Evolutionary conservation across 306 rosid species (phyloP), one percentile per base, ranked within the genome.

Genomic region (Datisca glomerata): DNA sequence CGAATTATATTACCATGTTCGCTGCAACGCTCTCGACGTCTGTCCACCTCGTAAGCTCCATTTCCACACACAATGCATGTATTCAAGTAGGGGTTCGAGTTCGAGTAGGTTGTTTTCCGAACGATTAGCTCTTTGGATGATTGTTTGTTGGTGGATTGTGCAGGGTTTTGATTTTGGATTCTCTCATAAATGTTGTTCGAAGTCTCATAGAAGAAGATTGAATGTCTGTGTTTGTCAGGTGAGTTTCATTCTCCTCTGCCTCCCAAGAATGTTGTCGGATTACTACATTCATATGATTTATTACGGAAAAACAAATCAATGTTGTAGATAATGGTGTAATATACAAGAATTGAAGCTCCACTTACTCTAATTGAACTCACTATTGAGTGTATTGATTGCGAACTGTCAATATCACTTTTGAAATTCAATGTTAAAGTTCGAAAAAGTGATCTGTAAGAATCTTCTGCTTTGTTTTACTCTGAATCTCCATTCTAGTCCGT

Each of bases 131-230:
- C 17, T 29, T 6, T 12, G 28, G 7, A 3, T 29, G 5, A 47
- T 3, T 1, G 27, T 19, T 31, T 1, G 7, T 3, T n/a, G 29
- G 18, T 33, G 15, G 12, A 17, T 23, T 22, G 20, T 14, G 43
- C 32, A 49, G 34, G 10, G 38, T 49, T 28, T 8, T 7, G 43
- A 15, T 35, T 49, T 22, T 49, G 14, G 44, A 15, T 13, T 13
- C n/a, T n/a, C n/a, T n/a, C n/a, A n/a, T 49, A 9, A 20, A 32
- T 23, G 28, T 31, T 31, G 21, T 36, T 14, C 43, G 31, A 20
- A 4, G 32, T 24, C 31, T 5, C 43, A 34, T 17, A 35, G 43
- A 35, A 21, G 55, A 35, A 49, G 8, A 18, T 49, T 32, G 3
- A 12, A 10, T 21, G 15, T 36, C 24, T 14, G 43, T 24, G 20